A percentile compares a stretch with the other conserved stretches of the same genome.
phyloP scores from a whole-genome alignment of 495 filamentous ascomycete genomes.

The Lepraria neglecta region DNA sequence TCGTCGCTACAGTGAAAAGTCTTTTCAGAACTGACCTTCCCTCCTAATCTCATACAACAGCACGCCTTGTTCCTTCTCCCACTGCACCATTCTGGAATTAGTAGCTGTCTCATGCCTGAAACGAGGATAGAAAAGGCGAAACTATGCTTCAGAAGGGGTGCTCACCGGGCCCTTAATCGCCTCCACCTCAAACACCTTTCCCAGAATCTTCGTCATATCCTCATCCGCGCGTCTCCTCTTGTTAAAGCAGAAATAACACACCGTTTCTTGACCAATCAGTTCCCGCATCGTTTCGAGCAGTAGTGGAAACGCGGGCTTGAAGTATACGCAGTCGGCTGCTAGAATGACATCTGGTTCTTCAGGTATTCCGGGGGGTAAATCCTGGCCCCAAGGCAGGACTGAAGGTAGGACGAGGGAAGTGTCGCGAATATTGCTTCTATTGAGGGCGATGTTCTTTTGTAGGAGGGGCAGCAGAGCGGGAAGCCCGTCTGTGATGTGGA shows the following conservation, averaged over 20 bases:
- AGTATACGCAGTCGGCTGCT: slow-evolving; percentile 95
- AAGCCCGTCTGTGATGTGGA: slow-evolving; percentile 67
- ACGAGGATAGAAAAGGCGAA: too few species aligned
- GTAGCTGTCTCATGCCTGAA: too few species aligned
- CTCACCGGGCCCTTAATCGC: slow-evolving; percentile 48
- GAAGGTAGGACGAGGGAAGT: slow-evolving; percentile 62
- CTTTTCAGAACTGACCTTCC: background rate
- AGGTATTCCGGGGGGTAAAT: slow-evolving; percentile 14
- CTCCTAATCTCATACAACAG: slow-evolving; percentile 43
- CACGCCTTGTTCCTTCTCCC: slow-evolving; percentile 51
- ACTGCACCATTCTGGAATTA: slow-evolving; percentile 33
- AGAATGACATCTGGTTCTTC: slow-evolving; percentile 69
- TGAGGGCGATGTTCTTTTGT: slow-evolving; percentile 74
- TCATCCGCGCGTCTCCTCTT: slow-evolving; percentile 71
- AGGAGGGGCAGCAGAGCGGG: slow-evolving; percentile 75
- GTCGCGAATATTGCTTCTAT: slow-evolving; percentile 41
- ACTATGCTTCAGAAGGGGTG: too few species aligned
- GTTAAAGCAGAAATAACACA: slow-evolving; percentile 94
- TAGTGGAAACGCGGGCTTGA: slow-evolving; percentile 88
- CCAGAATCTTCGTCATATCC: slow-evolving; percentile 62
- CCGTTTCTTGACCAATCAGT: slow-evolving; percentile 51
- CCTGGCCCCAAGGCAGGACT: slow-evolving; percentile 21
- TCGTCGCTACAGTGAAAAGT: too few species aligned
- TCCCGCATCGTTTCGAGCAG: slow-evolving; percentile 70
- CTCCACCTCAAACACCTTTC: slow-evolving; percentile 56